These are phyloP conservation scores for Fusarium sarcochroum DNA, from an alignment of 2,329 filamentous ascomycete genomes.

Conservation along the genomic window DNA sequence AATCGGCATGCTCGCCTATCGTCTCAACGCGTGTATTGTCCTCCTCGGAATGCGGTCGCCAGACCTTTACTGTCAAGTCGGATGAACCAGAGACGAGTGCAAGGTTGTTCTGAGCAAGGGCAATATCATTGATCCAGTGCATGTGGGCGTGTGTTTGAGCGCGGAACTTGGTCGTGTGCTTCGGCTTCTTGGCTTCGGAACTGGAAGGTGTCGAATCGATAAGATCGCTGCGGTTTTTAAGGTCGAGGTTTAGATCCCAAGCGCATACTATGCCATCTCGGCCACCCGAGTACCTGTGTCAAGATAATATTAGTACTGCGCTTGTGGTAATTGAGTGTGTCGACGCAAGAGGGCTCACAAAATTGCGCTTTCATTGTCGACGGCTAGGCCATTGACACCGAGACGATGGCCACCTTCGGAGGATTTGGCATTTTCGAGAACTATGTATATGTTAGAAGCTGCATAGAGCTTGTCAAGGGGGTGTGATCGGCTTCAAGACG, in stretches of 20 bases:
- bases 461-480: not conserved
- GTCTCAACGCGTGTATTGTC: constrained; percentile 70
- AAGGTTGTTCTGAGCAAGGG: constrained; percentile 81
- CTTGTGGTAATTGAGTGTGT: constrained; percentile 16
- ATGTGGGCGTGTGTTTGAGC: constrained; percentile 82
- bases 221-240: constrained; percentile 56
- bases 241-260: constrained; percentile 87
- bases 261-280: constrained; percentile 96
- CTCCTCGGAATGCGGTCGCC: constrained; percentile 79
- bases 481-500: not conserved
- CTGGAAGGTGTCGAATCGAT: constrained; percentile 49
- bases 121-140: constrained; percentile 96
- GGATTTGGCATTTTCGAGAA: constrained; percentile 71
- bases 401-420: constrained; percentile 86
- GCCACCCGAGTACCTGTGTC: constrained; percentile 88
- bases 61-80: constrained; percentile 93
- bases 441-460: constrained; percentile 53
- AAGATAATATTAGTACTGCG: constrained; percentile 33
- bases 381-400: constrained; percentile 93
- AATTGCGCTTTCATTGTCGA: constrained; percentile 86
- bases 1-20: constrained; percentile 94
- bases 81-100: constrained; percentile 91
- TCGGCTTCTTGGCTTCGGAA: constrained; percentile 52
- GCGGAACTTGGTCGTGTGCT: constrained; percentile 69
- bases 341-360: constrained; percentile 72